A percentile compares a stretch with the other conserved stretches of the same genome.
Evolutionary conservation across 805 yeast genomes (phyloP).

Genomic region (Kuraishia capsulata): DNA sequence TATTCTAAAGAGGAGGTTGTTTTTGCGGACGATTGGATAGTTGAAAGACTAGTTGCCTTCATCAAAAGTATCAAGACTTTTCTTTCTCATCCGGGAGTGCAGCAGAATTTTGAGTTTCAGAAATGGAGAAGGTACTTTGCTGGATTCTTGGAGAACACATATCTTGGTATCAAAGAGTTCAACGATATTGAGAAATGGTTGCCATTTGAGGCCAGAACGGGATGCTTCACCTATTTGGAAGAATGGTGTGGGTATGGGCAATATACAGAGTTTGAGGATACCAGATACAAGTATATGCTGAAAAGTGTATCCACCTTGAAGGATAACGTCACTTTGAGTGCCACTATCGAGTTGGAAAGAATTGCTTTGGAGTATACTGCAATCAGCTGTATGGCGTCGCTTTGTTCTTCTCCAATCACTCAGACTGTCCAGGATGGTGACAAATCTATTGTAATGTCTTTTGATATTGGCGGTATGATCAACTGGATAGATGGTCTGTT

Average conservation of each 20-base stretch:
- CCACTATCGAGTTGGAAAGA: slow-evolving; percentile 74
- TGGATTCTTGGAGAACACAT: slow-evolving; percentile 71
- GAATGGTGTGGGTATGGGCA: slow-evolving; percentile 96
- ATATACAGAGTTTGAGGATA: slow-evolving; percentile 46
- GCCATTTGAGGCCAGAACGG: slow-evolving; percentile 80
- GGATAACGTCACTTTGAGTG: slow-evolving; percentile 44
- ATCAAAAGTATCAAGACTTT: slow-evolving; percentile 47
- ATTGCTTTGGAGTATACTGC: slow-evolving; percentile 62
- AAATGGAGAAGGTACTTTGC: slow-evolving; percentile 76
- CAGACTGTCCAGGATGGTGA: slow-evolving; percentile 32
- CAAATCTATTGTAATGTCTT: slow-evolving; percentile 46
- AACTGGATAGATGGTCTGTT: slow-evolving; percentile 78
- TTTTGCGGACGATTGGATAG: slow-evolving; percentile 58
- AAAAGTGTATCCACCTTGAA: slow-evolving; percentile 24
- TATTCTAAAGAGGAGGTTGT: slow-evolving; percentile 43
- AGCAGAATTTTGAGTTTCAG: slow-evolving; percentile 63
- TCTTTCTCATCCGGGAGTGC: slow-evolving; percentile 46
- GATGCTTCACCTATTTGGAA: slow-evolving; percentile 72
- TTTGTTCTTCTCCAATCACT: slow-evolving; percentile 68
- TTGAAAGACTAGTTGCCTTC: slow-evolving; percentile 52
- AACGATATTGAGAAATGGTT: slow-evolving; percentile 46
- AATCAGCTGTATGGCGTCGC: slow-evolving; percentile 73
- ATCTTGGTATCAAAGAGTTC: slow-evolving; percentile 38
- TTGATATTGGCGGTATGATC: slow-evolving; percentile 60
- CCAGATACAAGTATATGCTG: slow-evolving; percentile 55